Evolutionary conservation across 2,329 filamentous ascomycete genomes (phyloP).

Genomic region (Trichoderma sp.): DNA sequence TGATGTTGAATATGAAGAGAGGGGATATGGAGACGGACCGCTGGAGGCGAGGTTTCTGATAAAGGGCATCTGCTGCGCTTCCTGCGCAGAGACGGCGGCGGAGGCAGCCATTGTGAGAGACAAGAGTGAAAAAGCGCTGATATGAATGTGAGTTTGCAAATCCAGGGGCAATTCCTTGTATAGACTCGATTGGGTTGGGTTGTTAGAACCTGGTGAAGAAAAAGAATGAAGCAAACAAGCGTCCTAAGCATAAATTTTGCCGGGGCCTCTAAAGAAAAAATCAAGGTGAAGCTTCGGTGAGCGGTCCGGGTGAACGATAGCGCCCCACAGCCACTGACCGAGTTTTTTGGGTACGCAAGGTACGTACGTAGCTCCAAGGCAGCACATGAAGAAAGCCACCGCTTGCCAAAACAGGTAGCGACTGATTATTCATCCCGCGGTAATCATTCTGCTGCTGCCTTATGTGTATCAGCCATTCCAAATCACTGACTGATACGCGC

Average conservation of each 20-base stretch:
- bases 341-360: background rate
- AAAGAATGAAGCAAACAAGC: background rate
- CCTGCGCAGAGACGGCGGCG: slow-evolving; percentile 42
- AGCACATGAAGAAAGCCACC: too few species aligned
- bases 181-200: background rate
- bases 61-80: slow-evolving; percentile 65
- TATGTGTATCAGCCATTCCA: background rate
- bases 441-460: background rate
- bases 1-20: background rate
- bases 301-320: background rate
- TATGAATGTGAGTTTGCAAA: background rate
- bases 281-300: slow-evolving; percentile 27
- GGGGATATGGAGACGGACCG: slow-evolving; percentile 54
- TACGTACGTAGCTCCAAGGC: background rate
- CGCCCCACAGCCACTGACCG: slow-evolving; percentile 1
- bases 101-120: background rate
- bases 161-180: too few species aligned
- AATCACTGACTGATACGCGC: background rate
- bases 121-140: too few species aligned
- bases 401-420: too few species aligned
- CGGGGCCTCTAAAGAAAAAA: slow-evolving; percentile 24
- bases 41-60: slow-evolving; percentile 83
- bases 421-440: background rate
- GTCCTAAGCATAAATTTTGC: slow-evolving; percentile 1
- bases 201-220: background rate